Evolutionary conservation across 176 grass and related monocot species (phyloP).

Genomic region (Cymbopogon citratus): DNA sequence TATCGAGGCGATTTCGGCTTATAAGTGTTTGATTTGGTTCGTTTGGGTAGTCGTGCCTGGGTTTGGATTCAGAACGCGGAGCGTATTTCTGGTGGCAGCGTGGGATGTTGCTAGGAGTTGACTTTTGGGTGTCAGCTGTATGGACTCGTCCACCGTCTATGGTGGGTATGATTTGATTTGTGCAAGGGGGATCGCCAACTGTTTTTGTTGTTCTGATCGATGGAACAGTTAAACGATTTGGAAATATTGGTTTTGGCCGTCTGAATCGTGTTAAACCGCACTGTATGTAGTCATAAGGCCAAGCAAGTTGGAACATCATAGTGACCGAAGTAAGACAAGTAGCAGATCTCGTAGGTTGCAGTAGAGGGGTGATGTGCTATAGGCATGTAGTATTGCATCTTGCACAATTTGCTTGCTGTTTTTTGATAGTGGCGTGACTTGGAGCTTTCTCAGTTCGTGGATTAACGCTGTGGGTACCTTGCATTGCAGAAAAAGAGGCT

Average conservation of each 20-base stretch:
- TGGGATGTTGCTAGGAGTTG: conserved; percentile 20
- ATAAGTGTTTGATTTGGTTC: conserved; percentile 11
- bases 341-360: conserved; percentile 12
- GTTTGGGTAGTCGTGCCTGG: neutral
- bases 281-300: neutral
- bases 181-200: neutral
- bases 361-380: neutral
- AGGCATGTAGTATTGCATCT: neutral
- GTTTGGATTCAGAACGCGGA: conserved; percentile 14
- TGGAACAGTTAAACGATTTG: neutral
- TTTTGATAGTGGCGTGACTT: neutral
- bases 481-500: conserved; percentile 39
- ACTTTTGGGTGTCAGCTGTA: conserved; percentile 12
- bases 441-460: neutral
- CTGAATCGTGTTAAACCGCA: neutral
- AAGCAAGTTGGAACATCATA: neutral
- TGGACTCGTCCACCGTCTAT: neutral
- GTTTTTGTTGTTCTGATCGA: conserved; percentile 14
- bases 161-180: conserved; percentile 10
- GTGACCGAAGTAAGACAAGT: neutral
- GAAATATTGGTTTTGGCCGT: neutral
- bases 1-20: neutral
- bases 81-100: neutral
- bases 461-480: conserved; percentile 29
- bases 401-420: neutral